Percentiles rank a stretch among this genome's conserved stretches.
Evolutionary conservation across 345 rosid genomes (phyloP).

Genomic region (Ceriops zippeliana): DNA sequence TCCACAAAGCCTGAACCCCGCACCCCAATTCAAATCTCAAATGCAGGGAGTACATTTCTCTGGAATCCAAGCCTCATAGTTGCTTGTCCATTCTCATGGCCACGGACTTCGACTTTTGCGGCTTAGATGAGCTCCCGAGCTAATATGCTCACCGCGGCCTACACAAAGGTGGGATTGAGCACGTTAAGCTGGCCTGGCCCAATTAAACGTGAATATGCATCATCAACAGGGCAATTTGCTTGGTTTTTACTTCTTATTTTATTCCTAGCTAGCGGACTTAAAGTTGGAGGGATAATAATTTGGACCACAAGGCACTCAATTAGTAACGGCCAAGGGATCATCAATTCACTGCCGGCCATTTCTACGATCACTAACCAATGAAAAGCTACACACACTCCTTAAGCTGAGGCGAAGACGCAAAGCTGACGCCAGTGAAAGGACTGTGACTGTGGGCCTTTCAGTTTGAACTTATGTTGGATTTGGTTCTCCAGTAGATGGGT

Average conservation of each 20-base stretch:
- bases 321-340: slow-evolving; percentile 2
- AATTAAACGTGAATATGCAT: neutral
- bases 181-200: neutral
- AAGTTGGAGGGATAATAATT: neutral
- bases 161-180: no score
- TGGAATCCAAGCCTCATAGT: no score
- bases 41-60: no score
- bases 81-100: no score
- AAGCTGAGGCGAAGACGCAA: neutral
- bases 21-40: no score
- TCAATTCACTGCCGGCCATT: slow-evolving; percentile 18
- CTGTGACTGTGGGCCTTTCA: neutral
- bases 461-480: no score
- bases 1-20: no score
- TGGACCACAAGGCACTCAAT: slow-evolving; percentile 2
- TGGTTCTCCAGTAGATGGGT: no score
- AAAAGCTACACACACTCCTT: slow-evolving; percentile 2
- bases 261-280: neutral
- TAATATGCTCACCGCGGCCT: no score
- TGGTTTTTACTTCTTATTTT: no score
- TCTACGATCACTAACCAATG: slow-evolving; percentile 8
- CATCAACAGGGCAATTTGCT: neutral
- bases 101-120: no score
- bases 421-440: neutral
- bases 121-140: no score